These are phyloP conservation scores for Macrocybe sp. DNA, from an alignment of 1,284 basidiomycete genomes.

Conservation along the genomic window DNA sequence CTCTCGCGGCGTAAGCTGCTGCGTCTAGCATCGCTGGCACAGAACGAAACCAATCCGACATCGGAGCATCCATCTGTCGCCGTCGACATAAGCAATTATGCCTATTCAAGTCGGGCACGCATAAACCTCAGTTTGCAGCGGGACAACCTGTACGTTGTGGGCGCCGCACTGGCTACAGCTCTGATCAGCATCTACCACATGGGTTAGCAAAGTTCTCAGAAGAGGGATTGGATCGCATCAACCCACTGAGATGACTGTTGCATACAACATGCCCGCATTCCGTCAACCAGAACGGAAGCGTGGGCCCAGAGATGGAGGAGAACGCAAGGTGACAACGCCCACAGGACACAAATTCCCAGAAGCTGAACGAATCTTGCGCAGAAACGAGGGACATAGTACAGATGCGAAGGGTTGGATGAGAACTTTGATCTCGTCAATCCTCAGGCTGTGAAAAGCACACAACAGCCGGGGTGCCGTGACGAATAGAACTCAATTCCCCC, in stretches of 20 bases:
- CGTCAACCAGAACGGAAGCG: constrained; percentile 78
- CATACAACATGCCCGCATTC: constrained; percentile 81
- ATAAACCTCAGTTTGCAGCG: constrained; percentile 67
- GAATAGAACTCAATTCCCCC: too few relatives aligned
- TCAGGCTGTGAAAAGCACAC: too few relatives aligned
- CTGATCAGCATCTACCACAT: constrained; percentile 54
- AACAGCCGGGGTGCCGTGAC: too few relatives aligned
- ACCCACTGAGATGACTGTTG: constrained; percentile 76
- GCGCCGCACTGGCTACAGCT: constrained; percentile 64
- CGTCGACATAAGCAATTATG: constrained; percentile 3
- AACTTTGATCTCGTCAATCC: too few relatives aligned
- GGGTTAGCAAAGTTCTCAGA: constrained; percentile 5
- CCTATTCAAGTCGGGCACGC: constrained; percentile 1
- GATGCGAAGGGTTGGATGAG: background rate
- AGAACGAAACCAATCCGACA: constrained; percentile 74
- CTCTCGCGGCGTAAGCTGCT: constrained; percentile 61
- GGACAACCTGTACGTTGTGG: constrained; percentile 58
- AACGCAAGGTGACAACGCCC: constrained; percentile 64
- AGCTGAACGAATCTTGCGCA: constrained; percentile 40
- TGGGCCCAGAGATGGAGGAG: constrained; percentile 40
- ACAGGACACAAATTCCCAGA: constrained; percentile 77
- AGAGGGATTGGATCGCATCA: background rate
- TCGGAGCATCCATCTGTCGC: constrained; percentile 64
- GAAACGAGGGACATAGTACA: constrained; percentile 32
- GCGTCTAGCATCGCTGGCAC: constrained; percentile 56